phyloP scores from a whole-genome alignment of 441 rosid genomes.

The Melastoma candidum region DNA sequence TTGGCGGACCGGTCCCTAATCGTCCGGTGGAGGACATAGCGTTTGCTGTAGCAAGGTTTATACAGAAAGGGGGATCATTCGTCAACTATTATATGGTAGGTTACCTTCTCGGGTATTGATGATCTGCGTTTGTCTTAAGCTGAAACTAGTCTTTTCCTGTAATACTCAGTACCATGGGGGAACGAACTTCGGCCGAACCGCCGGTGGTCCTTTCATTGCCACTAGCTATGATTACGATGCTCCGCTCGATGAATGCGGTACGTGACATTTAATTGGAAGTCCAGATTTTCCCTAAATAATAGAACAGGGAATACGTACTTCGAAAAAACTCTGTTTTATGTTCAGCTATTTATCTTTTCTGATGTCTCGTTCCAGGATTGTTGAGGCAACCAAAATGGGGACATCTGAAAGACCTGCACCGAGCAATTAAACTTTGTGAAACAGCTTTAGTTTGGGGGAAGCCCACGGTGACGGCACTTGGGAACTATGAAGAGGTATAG shows the following conservation, averaged over 20 bases:
- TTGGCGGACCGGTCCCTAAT: slow-evolving; percentile 17
- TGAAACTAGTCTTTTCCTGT: slow-evolving; percentile 1
- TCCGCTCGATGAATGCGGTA: slow-evolving; percentile 18
- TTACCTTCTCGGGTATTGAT: background rate
- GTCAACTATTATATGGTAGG: slow-evolving; percentile 15
- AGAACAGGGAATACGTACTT: background rate
- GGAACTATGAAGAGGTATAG: slow-evolving; percentile 6
- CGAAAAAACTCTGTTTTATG: background rate
- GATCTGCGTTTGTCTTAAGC: background rate
- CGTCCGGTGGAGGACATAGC: slow-evolving; percentile 17
- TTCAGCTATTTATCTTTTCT: background rate
- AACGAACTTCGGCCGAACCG: slow-evolving; percentile 17
- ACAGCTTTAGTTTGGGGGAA: slow-evolving; percentile 14
- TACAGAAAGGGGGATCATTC: slow-evolving; percentile 19
- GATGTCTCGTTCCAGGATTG: slow-evolving; percentile 5
- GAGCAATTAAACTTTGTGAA: slow-evolving; percentile 17
- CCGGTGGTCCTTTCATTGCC: slow-evolving; percentile 19
- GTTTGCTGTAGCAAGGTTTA: slow-evolving; percentile 16
- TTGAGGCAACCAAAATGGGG: slow-evolving; percentile 20
- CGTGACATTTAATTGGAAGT: background rate
- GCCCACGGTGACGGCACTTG: slow-evolving; percentile 7
- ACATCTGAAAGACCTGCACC: slow-evolving; percentile 16
- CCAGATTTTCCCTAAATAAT: background rate
- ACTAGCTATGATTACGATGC: slow-evolving; percentile 17
- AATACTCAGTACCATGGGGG: slow-evolving; percentile 16